Conservation (phyloP, 1,139 yeast species). For the Hyphopichia pseudoburtonii region DNA sequence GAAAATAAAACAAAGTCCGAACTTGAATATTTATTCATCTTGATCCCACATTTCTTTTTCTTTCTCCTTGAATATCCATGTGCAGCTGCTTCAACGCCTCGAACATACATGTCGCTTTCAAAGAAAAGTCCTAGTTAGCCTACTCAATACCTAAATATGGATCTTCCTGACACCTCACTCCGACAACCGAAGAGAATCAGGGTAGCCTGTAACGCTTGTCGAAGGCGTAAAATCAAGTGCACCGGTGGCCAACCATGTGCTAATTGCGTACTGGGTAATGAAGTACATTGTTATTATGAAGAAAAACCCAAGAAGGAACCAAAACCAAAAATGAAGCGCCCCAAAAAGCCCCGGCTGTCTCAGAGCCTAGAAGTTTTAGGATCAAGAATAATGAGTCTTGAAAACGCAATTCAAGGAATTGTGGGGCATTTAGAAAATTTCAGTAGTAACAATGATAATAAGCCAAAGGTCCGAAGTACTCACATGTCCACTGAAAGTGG, state of each 20-base stretch:
- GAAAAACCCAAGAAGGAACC: conserved; percentile 16
- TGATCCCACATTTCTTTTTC: no score
- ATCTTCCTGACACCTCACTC: no score
- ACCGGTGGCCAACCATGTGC: conserved; percentile 48
- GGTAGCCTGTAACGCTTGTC: conserved; percentile 55
- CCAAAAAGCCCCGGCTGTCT: conserved; percentile 10
- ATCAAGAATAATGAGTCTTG: neutral
- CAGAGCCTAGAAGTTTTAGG: conserved; percentile 2
- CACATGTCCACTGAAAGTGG: no score
- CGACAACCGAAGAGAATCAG: conserved; percentile 33
- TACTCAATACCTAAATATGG: no score
- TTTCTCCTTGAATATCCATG: no score
- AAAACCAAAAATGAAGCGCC: neutral
- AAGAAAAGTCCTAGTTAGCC: no score
- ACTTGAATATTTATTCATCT: no score
- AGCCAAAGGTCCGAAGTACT: no score
- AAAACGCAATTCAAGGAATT: neutral
- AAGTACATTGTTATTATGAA: conserved; percentile 26
- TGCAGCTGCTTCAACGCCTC: no score
- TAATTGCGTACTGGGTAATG: conserved; percentile 34
- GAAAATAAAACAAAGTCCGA: no score
- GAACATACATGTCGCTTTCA: no score
- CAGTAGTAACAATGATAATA: no score
- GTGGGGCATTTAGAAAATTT: neutral
- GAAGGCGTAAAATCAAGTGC: conserved; percentile 51